Evolutionary conservation across 2,329 filamentous ascomycete species (phyloP), one percentile per base, ranked within the genome.

Genomic region (Trichoderma sp.): DNA sequence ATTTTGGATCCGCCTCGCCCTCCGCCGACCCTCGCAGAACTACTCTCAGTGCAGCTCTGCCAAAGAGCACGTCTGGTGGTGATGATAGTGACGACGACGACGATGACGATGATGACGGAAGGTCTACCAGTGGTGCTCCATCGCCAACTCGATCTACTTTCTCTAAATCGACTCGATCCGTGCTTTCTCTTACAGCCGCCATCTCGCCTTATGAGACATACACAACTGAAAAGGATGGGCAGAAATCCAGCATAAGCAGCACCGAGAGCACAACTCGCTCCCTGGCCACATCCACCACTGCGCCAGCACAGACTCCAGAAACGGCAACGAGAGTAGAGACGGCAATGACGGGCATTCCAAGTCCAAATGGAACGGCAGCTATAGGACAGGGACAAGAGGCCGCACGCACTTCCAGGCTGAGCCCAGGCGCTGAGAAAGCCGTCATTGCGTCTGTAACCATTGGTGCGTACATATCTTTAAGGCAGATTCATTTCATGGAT

Each of bases 381-480:
- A 39, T 32, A 12, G 47, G 20, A 17, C 59, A 57, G 6, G 59
- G 55, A 12, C 32, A 20, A 17, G 57, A 57, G 26, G 63, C 36
- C 15, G 17, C n/a, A 11, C 26, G 15, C 7, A 23, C 61, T 20
- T 39, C 68, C 3, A 65, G 26, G 28, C n/a, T 70, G 12, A 72
- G 23, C 17, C 59, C 47, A 53, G 26, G 26, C 13, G 26, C 57
- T 8, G 73, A 75, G 62, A 76, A 75, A 30, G 73, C 75, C 2
- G 59, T 75, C n/a, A 74, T 76, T 66, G 73, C 73, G 17, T 62
- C 74, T 50, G 74, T 73, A 13, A 71, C 74, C 4, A 67, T 76
- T 55, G 74, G 75, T 76, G 71, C 63, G 75, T 71, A 39, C 39
- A 23, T 53, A 32, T 26, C 5, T 39, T 20, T 36, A 5, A 39